Evolutionary conservation across 805 yeast species (phyloP).

Genomic region (Hagleromyces aurorensis): DNA sequence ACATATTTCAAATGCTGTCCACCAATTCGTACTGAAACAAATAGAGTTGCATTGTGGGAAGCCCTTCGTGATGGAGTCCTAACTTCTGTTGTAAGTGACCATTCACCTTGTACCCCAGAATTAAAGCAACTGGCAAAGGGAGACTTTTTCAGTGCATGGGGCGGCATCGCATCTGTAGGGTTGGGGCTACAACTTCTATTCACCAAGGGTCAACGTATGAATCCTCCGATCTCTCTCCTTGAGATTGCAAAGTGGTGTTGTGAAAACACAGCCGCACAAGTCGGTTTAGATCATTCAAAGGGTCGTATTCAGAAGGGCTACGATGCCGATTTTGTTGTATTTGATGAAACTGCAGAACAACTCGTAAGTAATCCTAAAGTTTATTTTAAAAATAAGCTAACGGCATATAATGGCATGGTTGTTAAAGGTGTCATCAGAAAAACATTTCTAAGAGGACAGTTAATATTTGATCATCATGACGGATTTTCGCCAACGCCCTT

Average conservation of each 20-base stretch:
- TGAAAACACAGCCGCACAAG: constrained; percentile 76
- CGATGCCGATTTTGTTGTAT: constrained; percentile 84
- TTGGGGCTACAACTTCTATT: constrained; percentile 76
- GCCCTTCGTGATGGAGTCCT: constrained; percentile 61
- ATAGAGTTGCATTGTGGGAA: constrained; percentile 67
- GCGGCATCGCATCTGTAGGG: constrained; percentile 91
- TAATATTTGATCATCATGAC: constrained; percentile 47
- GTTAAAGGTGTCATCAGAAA: constrained; percentile 69
- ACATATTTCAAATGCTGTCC: constrained; percentile 94
- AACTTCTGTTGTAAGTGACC: constrained; percentile 87
- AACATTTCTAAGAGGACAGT: constrained; percentile 70
- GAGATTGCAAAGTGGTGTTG: constrained; percentile 79
- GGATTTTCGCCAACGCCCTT: constrained; percentile 52
- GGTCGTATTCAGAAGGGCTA: constrained; percentile 67
- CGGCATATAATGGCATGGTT: constrained; percentile 72
- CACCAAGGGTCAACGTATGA: constrained; percentile 56
- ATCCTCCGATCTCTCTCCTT: constrained; percentile 42
- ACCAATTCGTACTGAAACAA: constrained; percentile 73
- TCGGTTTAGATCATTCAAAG: constrained; percentile 64
- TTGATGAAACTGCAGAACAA: constrained; percentile 54
- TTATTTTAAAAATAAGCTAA: constrained; percentile 75
- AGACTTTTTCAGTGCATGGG: constrained; percentile 92
- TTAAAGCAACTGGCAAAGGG: constrained; percentile 75
- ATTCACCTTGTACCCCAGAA: constrained; percentile 93
- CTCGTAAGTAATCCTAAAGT: constrained; percentile 47